These are phyloP conservation scores for Fusarium sp. DNA, from an alignment of 2,329 filamentous ascomycete species.

Conservation along the genomic window DNA sequence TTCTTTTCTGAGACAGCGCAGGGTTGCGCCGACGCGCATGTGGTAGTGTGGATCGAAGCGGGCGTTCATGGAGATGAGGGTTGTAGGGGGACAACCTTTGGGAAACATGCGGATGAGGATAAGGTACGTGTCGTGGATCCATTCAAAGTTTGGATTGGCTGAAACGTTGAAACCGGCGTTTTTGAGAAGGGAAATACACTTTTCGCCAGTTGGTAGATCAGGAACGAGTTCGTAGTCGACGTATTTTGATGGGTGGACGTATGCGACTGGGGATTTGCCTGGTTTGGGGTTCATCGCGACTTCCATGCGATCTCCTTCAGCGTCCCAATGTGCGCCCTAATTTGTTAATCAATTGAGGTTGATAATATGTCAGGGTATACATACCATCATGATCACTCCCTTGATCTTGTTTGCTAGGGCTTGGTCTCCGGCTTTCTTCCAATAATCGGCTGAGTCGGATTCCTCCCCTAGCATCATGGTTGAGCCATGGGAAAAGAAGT, in stretches of 20 bases:
- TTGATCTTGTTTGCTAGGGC: slow-evolving; percentile 36
- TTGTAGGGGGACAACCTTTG: slow-evolving; percentile 71
- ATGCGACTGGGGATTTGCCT: slow-evolving; percentile 71
- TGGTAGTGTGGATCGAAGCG: slow-evolving; percentile 43
- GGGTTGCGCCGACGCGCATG: slow-evolving; percentile 31
- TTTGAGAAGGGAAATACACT: slow-evolving; percentile 62
- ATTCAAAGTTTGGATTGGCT: slow-evolving; percentile 69
- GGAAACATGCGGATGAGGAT: slow-evolving; percentile 78
- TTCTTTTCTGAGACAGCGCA: slow-evolving; percentile 21
- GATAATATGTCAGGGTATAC: neutral
- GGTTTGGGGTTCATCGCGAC: slow-evolving; percentile 70
- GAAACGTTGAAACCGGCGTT: slow-evolving; percentile 63
- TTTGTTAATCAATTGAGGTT: neutral
- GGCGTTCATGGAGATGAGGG: slow-evolving; percentile 48
- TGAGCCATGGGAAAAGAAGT: slow-evolving; percentile 43
- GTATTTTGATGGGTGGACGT: slow-evolving; percentile 74
- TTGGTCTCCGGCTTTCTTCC: slow-evolving; percentile 41
- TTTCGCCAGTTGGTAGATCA: slow-evolving; percentile 64
- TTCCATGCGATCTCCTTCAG: slow-evolving; percentile 65
- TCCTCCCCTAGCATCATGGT: slow-evolving; percentile 45
- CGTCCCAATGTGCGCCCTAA: slow-evolving; percentile 70
- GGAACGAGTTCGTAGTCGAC: slow-evolving; percentile 69
- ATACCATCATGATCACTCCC: slow-evolving; percentile 40
- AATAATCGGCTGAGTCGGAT: slow-evolving; percentile 32
- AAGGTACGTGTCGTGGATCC: slow-evolving; percentile 79